phyloP scores from a whole-genome alignment of 1,284 basidiomycete species.

The Cystobasidium slooffiae region DNA sequence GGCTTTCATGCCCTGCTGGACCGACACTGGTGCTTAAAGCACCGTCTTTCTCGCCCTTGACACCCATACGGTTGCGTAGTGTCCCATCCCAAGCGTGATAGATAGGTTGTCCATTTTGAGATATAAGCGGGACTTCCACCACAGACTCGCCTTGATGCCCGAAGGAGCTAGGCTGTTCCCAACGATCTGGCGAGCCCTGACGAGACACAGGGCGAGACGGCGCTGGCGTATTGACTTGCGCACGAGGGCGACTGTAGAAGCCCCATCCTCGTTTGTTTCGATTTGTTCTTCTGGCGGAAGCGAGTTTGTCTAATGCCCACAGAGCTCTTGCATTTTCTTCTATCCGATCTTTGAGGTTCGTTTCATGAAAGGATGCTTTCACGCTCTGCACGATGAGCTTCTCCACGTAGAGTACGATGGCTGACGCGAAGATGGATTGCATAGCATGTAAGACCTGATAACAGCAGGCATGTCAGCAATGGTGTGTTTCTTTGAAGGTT shows the following conservation, averaged over 20 bases:
- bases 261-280: background rate
- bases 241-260: conserved; percentile 9
- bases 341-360: conserved; percentile 40
- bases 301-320: conserved; percentile 47
- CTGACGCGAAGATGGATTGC: conserved; percentile 33
- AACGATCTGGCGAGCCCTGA: conserved; percentile 21
- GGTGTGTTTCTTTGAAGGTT: background rate
- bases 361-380: conserved; percentile 42
- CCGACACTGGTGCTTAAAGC: background rate
- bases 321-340: conserved; percentile 41
- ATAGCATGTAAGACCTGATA: conserved; percentile 30
- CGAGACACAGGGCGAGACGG: conserved; percentile 29
- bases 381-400: conserved; percentile 42
- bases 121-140: conserved; percentile 40
- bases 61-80: conserved; percentile 15
- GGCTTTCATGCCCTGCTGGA: conserved; percentile 13
- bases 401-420: conserved; percentile 39
- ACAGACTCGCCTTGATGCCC: conserved; percentile 18
- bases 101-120: background rate
- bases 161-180: background rate
- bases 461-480: background rate
- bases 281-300: conserved; percentile 35
- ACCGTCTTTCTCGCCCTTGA: conserved; percentile 8
- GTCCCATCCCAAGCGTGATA: conserved; percentile 13
- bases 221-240: conserved; percentile 25